Percentiles rank a stretch among this genome's conserved stretches.
phyloP scores from a whole-genome alignment of 805 yeast species.

The Cyberlindnera euphorbiae region DNA sequence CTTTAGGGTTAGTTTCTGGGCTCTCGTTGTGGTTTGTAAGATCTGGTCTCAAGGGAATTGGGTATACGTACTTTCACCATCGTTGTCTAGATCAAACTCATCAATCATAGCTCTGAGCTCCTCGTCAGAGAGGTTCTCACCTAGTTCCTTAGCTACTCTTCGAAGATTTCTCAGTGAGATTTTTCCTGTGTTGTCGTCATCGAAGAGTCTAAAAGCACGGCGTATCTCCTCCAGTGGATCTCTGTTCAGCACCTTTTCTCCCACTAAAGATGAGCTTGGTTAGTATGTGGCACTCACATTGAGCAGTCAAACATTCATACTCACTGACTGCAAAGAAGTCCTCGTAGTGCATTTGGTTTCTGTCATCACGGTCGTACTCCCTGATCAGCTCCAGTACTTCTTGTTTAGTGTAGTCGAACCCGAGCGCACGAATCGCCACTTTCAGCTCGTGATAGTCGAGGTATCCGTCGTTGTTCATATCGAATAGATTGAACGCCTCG shows the following conservation, averaged over 20 bases:
- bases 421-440: slow-evolving; percentile 86
- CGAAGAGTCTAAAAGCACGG: slow-evolving; percentile 86
- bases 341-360: slow-evolving; percentile 69
- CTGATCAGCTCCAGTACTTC: slow-evolving; percentile 73
- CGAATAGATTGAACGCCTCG: slow-evolving; percentile 89
- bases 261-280: slow-evolving; percentile 41
- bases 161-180: slow-evolving; percentile 77
- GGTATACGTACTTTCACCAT: slow-evolving; percentile 60
- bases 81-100: slow-evolving; percentile 93
- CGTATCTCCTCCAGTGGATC: slow-evolving; percentile 92
- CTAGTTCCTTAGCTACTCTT: slow-evolving; percentile 87
- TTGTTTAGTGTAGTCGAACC: slow-evolving; percentile 75
- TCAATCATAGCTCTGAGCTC: slow-evolving; percentile 96
- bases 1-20: slow-evolving; percentile 12
- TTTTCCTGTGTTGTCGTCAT: slow-evolving; percentile 83
- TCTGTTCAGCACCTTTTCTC: slow-evolving; percentile 74
- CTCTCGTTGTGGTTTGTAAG: no score
- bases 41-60: no score
- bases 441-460: slow-evolving; percentile 91
- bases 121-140: slow-evolving; percentile 87
- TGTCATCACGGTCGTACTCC: slow-evolving; percentile 75
- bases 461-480: slow-evolving; percentile 85
- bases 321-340: slow-evolving; percentile 64
- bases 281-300: slow-evolving; percentile 4
- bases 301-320: slow-evolving; percentile 28